phyloP scores from a whole-genome alignment of 2,329 filamentous ascomycete genomes.

The Penicillium janthinellum region DNA sequence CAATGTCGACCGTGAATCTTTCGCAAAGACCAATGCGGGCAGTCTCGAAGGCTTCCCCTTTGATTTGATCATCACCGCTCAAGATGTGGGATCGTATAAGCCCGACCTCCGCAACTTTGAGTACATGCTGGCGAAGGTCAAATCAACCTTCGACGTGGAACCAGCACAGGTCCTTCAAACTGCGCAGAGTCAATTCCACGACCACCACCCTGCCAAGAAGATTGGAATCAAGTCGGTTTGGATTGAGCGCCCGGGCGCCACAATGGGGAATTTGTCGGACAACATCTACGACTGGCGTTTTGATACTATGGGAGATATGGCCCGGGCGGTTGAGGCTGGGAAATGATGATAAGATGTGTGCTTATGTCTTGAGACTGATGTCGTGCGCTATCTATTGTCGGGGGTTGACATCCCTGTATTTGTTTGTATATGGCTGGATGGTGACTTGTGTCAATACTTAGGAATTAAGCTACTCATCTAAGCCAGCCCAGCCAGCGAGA shows the following conservation, averaged over 20 bases:
- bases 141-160: neutral
- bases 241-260: constrained; percentile 56
- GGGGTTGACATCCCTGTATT: no score
- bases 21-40: constrained; percentile 49
- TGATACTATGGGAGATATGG: neutral
- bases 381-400: no score
- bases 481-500: no score
- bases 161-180: constrained; percentile 65
- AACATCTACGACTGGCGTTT: neutral
- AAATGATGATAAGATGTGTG: neutral
- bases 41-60: constrained; percentile 56
- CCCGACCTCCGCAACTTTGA: constrained; percentile 66
- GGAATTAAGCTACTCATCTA: no score
- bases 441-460: no score
- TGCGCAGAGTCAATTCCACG: constrained; percentile 67
- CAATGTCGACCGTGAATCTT: constrained; percentile 59
- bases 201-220: constrained; percentile 66
- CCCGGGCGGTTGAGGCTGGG: neutral
- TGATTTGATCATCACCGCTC: constrained; percentile 68
- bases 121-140: constrained; percentile 50
- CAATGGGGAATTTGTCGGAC: constrained; percentile 36
- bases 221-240: constrained; percentile 64
- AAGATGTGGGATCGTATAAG: constrained; percentile 73
- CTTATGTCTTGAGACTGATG: neutral
- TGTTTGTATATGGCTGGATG: no score